A percentile compares a stretch with the other conserved stretches of the same genome.
Evolutionary conservation across 208 protist genomes (phyloP).

Genomic region (Leishmania arabica): DNA sequence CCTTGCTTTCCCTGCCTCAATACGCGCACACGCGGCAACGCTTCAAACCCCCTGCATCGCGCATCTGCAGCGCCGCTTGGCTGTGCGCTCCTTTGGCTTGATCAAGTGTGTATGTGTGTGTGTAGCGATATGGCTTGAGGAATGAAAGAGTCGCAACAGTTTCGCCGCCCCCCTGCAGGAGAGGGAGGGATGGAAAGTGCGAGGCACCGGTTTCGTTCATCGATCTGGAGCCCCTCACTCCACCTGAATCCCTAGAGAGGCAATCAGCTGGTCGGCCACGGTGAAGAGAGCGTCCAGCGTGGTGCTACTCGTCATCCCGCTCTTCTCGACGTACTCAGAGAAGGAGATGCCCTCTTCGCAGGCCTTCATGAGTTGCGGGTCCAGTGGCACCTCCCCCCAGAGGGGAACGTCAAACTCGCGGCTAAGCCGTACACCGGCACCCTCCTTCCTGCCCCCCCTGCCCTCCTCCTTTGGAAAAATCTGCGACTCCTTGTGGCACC

Average conservation of each 20-base stretch:
- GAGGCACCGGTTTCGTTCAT: neutral
- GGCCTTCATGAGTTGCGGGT: slow-evolving; percentile 90
- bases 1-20: neutral
- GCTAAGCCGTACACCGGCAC: slow-evolving; percentile 77
- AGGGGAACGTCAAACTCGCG: slow-evolving; percentile 85
- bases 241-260: slow-evolving; percentile 35
- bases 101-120: neutral
- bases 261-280: slow-evolving; percentile 50
- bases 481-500: slow-evolving; percentile 91
- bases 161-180: neutral
- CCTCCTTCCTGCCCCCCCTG: slow-evolving; percentile 39
- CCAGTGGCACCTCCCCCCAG: slow-evolving; percentile 87
- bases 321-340: slow-evolving; percentile 41
- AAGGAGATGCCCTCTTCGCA: slow-evolving; percentile 89
- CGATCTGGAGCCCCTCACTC: neutral
- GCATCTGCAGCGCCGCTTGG: neutral
- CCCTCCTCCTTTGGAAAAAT: slow-evolving; percentile 86
- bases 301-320: slow-evolving; percentile 31
- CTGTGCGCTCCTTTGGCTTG: neutral
- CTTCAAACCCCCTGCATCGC: neutral
- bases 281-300: slow-evolving; percentile 52
- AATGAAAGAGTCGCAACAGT: neutral
- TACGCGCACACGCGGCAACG: neutral
- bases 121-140: neutral
- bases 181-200: neutral